Base-by-base conservation (phyloP, 768 basidiomycete genomes). In the Erythrobasidium yunnanense region DNA sequence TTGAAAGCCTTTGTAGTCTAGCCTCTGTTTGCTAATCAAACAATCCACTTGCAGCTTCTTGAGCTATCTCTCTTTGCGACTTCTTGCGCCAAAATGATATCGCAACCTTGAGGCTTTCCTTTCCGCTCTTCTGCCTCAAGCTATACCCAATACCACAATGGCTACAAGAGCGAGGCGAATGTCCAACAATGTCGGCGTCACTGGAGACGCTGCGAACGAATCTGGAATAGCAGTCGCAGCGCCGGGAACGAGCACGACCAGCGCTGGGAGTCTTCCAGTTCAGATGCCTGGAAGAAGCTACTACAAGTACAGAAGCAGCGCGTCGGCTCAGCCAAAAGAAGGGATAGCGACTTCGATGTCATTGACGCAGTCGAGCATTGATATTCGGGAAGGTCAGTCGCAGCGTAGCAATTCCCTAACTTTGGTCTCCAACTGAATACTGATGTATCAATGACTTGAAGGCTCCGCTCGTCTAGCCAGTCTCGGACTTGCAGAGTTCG, bases 391-490 rank as follows among this genome's bases (percentile, higher is more conserved):
- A 46, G 56, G 56, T 58, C 20, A 29, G 52, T 42, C 11, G 25
- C 27, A 22, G 7, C 13, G 8, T 34, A 34, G 29, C 33, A 6
- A 4, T 45, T 45, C 15, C 15, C 42, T 45, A 45, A 15, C 20
- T 15, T 15, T 20, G 42, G 20, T 20, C 42, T 45, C 42, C 29
- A 17, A 20, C 29, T 20, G 17, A 50, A 8, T 4, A 22, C 17
- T 8, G 4, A 4, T 22, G 47, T 17, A 50, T 22, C 54, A 15
- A 55, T 7, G 13, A 22, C 13, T 17, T 6, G 32, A 25, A 55
- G 54, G 54, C 54, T 55, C 54, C 23, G 56, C 56, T 8, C 35
- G 56, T 11, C 56, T 58, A n/a, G 56, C 56, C 18, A 58, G 56
- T 23, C 34, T 58, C 20, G 56, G 56, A 7, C 38, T 58, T n/a